Evolutionary conservation across 805 yeast genomes (phyloP), one percentile per base, ranked within the genome.

Genomic region (Pichia exigua): DNA sequence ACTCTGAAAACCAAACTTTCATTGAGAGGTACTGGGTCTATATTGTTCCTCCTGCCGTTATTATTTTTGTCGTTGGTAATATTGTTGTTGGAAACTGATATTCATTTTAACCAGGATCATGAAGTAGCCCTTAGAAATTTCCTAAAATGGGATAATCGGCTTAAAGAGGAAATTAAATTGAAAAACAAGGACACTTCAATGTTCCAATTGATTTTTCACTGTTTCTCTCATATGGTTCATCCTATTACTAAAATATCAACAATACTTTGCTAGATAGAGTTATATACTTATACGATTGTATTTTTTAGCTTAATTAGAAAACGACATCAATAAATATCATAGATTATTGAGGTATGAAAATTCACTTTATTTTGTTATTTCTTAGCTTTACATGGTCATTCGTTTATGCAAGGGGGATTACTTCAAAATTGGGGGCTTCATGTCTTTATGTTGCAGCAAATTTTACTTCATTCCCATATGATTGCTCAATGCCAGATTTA

Each of bases 1-100:
- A 51, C 28, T 39, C 45, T 2, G 50, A 44, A 9, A 67, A 67
- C 32, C 65, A 69, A 48, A 74, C 82, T 6, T 81, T 79, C 65
- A 66, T 81, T 18, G 85, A 81, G 61, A 75, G 76, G 62, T 76
- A 82, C 65, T 82, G 86, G 86, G 71, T 78, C 73, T 80, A 77
- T 62, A 67, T 82, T 26, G 78, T 78, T 9, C 79, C 82, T 2
- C 78, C 78, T 15, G 54, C 77, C 22, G 46, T 79, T 12, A 54
- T 78, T 40, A 50, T 74, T 51, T 52, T 70, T 57, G 21, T 73
- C 21, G 44, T 61, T 22, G 57, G 44, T 3, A 46, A 44, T 18
- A 8, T 38, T 7, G 44, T 24, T 20, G 39, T 8, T 13, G 44
- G 40, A 18, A 18, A 42, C 30, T 27, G 4, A 27, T 15, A 30